Evolutionary conservation across 202 grass and related monocot species (phyloP).

Genomic region (Setaria viridis): DNA sequence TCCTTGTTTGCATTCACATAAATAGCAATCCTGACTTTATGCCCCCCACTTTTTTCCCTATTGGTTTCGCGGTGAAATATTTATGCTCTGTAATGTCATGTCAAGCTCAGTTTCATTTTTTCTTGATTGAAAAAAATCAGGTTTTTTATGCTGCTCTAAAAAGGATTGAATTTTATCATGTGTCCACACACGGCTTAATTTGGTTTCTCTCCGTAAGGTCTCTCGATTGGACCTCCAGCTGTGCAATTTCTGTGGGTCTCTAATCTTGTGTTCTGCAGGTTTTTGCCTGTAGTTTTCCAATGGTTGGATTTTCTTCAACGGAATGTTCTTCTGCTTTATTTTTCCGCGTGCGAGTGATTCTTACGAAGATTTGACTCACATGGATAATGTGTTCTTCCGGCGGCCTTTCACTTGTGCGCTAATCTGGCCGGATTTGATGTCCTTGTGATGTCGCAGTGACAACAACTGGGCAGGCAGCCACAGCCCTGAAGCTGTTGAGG

Average conservation of each 20-base stretch:
- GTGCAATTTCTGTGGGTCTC: not conserved
- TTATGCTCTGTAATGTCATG: conserved; percentile 41
- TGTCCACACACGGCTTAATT: not conserved
- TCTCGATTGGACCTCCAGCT: not conserved
- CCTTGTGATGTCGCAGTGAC: conserved; percentile 70
- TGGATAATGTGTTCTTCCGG: conserved; percentile 10
- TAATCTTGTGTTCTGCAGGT: not conserved
- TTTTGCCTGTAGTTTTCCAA: not conserved
- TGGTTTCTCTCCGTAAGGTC: not conserved
- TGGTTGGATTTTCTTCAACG: not conserved
- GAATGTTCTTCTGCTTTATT: not conserved
- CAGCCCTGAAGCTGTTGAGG: conserved; percentile 78
- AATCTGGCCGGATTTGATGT: conserved; percentile 21
- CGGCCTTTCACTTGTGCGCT: not conserved
- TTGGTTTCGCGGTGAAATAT: conserved; percentile 6
- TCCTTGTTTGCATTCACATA: conserved; percentile 30
- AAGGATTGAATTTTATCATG: not conserved
- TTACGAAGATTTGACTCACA: not conserved
- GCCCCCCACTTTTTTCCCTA: not conserved
- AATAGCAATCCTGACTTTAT: conserved; percentile 4
- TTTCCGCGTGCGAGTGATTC: not conserved
- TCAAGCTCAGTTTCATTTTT: conserved; percentile 26
- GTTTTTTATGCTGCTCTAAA: not conserved
- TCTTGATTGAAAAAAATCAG: not conserved
- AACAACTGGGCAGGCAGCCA: conserved; percentile 71